Evolutionary conservation across 345 rosid genomes (phyloP).

Genomic region (Conringia planisiliqua): DNA sequence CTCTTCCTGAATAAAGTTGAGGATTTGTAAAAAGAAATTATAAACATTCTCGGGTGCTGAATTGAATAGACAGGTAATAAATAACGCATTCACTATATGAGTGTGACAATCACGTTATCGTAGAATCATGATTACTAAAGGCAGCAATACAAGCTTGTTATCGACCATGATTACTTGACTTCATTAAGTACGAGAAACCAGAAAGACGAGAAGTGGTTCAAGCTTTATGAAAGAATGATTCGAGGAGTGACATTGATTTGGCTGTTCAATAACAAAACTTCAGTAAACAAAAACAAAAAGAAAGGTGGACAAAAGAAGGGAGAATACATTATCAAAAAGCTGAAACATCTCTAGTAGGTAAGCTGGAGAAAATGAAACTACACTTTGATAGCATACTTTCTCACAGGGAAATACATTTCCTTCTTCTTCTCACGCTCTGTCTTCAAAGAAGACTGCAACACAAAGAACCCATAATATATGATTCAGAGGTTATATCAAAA

Average conservation of each 20-base stretch:
- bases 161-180: neutral
- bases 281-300: neutral
- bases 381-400: slow-evolving; percentile 49
- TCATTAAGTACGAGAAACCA: neutral
- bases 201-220: neutral
- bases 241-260: neutral
- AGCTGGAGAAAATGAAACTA: slow-evolving; percentile 10
- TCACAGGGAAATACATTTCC: slow-evolving; percentile 64
- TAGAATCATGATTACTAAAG: neutral
- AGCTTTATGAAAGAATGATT: neutral
- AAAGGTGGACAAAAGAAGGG: neutral
- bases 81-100: neutral
- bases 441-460: slow-evolving; percentile 52
- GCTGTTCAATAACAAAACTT: slow-evolving; percentile 13
- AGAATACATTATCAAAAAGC: neutral
- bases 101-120: neutral
- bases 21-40: neutral
- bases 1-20: neutral
- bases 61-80: neutral
- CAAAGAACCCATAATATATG: neutral
- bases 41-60: neutral
- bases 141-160: neutral
- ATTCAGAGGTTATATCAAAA: too few relatives aligned
- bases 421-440: slow-evolving; percentile 67
- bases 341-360: neutral